Base-by-base conservation (phyloP, 2,329 filamentous ascomycete genomes). In the Paecilomyces fulvus region DNA sequence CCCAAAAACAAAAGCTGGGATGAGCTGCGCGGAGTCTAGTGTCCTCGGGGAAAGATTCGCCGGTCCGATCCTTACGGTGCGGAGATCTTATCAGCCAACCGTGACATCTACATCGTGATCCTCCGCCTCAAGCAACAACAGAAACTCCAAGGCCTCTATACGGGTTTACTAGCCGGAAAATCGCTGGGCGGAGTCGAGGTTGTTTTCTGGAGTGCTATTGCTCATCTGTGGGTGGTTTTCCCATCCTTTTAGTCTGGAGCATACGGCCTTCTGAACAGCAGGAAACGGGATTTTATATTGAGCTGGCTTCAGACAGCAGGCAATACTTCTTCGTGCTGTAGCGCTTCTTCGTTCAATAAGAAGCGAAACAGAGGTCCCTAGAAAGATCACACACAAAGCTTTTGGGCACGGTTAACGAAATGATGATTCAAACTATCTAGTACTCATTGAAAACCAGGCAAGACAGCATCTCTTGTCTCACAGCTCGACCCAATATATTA, bases 21-120 rank as follows among this genome's bases (percentile, higher is more conserved):
- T 52, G 51, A 28, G 33, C 46, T 54, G 9, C 33, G 28, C 30
- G 25, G 20, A 50, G 50, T 46, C 58, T 56, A 58, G 33, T 33
- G 48, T 57, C 3, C 17, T 57, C 55, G 53, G 55, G 58, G 62
- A 60, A 63, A 58, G 57, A 59, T 64, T 55, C 33, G 54, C 63
- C 63, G 63, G 2, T 28, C 48, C 48, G 48, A 49, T 25, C 48
- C 11, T 21, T 28, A 23, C 46, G 1, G 20, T 25, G 46, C 30
- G 37, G 33, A 43, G 37, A 43, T 43, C 37, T 43, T 43, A 17
- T 43, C 37, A 17, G 9, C 5, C 37, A 43, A 43, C 37, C 37
- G 33, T 6, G 12, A 43, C 37, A 43, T 43, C 33, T 43, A 43
- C 33, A 43, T 25, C n/a, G 33, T 12, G 33, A 12, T 37, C 12